Base-by-base conservation (phyloP, 148 eudicot genomes). In the Nepenthes mirabilis region DNA sequence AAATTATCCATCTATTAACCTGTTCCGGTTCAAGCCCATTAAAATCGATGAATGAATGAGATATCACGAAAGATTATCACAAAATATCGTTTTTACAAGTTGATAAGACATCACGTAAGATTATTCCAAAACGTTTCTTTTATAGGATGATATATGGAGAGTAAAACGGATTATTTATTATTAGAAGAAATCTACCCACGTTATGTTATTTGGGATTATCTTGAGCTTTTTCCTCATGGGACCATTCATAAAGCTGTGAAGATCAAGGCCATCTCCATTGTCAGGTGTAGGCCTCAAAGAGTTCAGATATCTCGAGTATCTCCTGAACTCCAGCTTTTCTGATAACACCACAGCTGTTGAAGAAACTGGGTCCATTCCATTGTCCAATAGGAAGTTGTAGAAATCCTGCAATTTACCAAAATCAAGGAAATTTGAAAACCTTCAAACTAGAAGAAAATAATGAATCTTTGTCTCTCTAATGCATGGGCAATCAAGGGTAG, bases 361-460 rank as follows among this genome's bases (percentile, higher is more conserved):
- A 1, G 75, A 64, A 34, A 40, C 14, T 40, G 90, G 86, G 62
- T 79, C 94, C 83, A 72, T 68, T 2, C 56, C 71, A 3, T 80
- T 63, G 74, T 91, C 96, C 68, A 80, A 50, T 68, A 91, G 6
- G 53, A 85, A 85, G 51, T 91, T 91, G 77, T 91, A 91, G 65
- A 88, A 91, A 64, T 87, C 95, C 98, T 91, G 63, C 62, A 61
- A 55, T 36, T 8, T 4, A 23, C 23, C 23, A 23, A 23, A 23
- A 23, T 0, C 23, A 23, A 23, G 23, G 23, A 23, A 23, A 23
- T 23, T 23, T 23, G 23, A 23, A 23, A 23, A 23, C 23, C 23
- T 23, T 23, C 23, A 23, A 23, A 23, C 23, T 23, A 23, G 0
- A 23, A 23, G 23, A 23, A 23, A 23, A 23, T 23, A 23, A 23